A percentile compares a stretch with the other conserved stretches of the same genome.
Evolutionary conservation across 2,329 filamentous ascomycete species (phyloP).

Genomic region (Venturia asperata): DNA sequence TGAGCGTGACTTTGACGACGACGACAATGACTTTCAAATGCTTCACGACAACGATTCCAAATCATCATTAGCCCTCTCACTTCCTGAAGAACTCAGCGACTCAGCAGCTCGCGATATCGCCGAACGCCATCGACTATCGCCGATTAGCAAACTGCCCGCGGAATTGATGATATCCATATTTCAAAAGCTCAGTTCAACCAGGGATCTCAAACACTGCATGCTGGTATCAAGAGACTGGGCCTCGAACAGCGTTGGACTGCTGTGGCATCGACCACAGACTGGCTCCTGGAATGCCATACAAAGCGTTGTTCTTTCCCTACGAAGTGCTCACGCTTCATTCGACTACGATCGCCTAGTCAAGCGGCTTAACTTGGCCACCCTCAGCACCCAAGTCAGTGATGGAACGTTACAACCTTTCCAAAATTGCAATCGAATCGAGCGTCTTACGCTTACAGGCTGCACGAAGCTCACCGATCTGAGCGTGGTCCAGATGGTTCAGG

Average conservation of each 20-base stretch:
- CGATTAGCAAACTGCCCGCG: slow-evolving; percentile 78
- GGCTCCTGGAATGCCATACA: slow-evolving; percentile 76
- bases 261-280: slow-evolving; percentile 93
- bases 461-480: slow-evolving; percentile 75
- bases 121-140: slow-evolving; percentile 62
- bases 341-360: slow-evolving; percentile 85
- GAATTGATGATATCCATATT: slow-evolving; percentile 95
- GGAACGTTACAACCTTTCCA: slow-evolving; percentile 77
- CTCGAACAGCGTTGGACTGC: slow-evolving; percentile 78
- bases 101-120: slow-evolving; percentile 48
- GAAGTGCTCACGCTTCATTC: slow-evolving; percentile 69
- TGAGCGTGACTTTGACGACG: slow-evolving; percentile 63
- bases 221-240: slow-evolving; percentile 93
- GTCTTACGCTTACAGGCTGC: slow-evolving; percentile 88
- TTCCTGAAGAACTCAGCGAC: slow-evolving; percentile 69
- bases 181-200: slow-evolving; percentile 66
- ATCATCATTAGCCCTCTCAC: slow-evolving; percentile 78
- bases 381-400: slow-evolving; percentile 74
- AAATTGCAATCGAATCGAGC: slow-evolving; percentile 83
- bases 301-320: slow-evolving; percentile 72
- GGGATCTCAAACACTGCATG: slow-evolving; percentile 81
- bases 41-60: slow-evolving; percentile 79
- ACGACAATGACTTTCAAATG: slow-evolving; percentile 90
- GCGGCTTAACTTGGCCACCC: slow-evolving; percentile 77
- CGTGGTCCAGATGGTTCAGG: slow-evolving; percentile 68